These are phyloP conservation scores for Trichoderma simmonsii DNA, from an alignment of 2,329 filamentous ascomycete species.

Conservation along the genomic window DNA sequence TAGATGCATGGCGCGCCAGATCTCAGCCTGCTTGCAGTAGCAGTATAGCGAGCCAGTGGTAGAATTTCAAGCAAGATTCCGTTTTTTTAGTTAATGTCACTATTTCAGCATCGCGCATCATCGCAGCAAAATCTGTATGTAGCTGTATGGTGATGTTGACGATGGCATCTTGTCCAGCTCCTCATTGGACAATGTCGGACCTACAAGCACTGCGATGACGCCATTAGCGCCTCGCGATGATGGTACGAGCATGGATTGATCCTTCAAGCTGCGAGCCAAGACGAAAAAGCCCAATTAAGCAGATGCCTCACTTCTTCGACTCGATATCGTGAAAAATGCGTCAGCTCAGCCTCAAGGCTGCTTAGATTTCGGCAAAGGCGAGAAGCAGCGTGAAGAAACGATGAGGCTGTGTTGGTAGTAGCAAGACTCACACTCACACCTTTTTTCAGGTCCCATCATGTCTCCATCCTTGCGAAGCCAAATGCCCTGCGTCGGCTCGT, in stretches of 20 bases:
- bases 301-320: neutral
- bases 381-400: neutral
- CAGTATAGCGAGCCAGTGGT: neutral
- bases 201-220: slow-evolving; percentile 1
- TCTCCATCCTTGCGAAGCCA: neutral
- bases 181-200: neutral
- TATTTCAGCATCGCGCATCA: neutral
- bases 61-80: slow-evolving; percentile 5
- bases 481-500: slow-evolving; percentile 7
- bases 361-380: neutral
- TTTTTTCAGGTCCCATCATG: neutral
- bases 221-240: slow-evolving; percentile 7
- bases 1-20: slow-evolving; percentile 3
- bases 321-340: neutral
- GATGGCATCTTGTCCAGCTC: neutral
- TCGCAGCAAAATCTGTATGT: neutral
- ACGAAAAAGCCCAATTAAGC: neutral
- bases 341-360: neutral
- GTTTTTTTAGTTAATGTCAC: neutral
- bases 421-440: neutral
- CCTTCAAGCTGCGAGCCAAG: neutral
- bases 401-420: neutral
- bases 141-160: neutral
- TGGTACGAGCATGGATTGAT: neutral
- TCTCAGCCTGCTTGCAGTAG: neutral